Evolutionary conservation across 2,329 filamentous ascomycete species (phyloP), one percentile per base, ranked within the genome.

Genomic region (Colletotrichum costaricense): DNA sequence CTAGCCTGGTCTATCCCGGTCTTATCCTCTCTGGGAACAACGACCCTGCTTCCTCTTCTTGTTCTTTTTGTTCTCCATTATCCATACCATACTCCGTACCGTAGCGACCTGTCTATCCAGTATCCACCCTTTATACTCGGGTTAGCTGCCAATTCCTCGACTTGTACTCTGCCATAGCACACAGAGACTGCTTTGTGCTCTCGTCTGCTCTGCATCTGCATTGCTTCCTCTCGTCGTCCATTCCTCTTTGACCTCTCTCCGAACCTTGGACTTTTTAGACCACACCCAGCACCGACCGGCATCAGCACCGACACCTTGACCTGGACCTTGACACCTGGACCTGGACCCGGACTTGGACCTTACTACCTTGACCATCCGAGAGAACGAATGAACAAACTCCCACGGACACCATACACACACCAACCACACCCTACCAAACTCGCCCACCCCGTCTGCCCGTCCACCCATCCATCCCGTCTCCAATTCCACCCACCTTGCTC

Each of bases 401-500:
- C 63, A 38, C n/a, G 46, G 30, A 38, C 30, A 38, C 46, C 30
- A 38, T 30, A 14, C 59, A 30, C 42, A 28, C 42, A 19, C 16
- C 14, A 46, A 19, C 38, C 46, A 9, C 60, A 30, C 42, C 42
- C n/a, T 26, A 33, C 22, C 38, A 22, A 42, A 30, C 26, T 28
- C 35, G 42, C 26, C 56, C 24, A 63, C 60, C 60, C 57, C 30
- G n/a, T 35, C 56, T 59, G 9, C 38, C 49, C 57, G 26, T 52
- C 66, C 66, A 24, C 55, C 64, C 38, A 46, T 52, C 67, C 60
- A 66, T 55, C 56, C 42, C 42, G 57, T 60, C 70, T 62, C 57
- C 68, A 63, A 60, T 68, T 57, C 64, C 64, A 65, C 24, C 35
- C 33, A 67, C 59, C 54, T 62, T 57, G 28, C 63, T 49, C 42